Percentiles rank a stretch among this genome's conserved stretches.
Conservation (phyloP, 208 protist genomes). For the Porcisia hertigi region DNA sequence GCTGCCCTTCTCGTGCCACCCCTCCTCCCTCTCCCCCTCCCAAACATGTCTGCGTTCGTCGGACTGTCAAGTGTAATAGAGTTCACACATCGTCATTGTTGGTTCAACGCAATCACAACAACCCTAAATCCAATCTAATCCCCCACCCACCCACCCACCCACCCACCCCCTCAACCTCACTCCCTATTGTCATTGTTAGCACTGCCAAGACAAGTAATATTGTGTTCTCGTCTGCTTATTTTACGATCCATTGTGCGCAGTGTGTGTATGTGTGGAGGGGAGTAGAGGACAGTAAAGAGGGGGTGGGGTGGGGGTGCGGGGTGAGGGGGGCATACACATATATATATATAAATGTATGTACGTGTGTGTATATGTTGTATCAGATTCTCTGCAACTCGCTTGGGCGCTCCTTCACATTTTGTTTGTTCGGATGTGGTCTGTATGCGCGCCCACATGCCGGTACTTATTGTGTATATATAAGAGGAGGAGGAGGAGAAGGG, state of each 20-base stretch:
- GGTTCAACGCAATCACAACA: neutral
- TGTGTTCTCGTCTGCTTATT: neutral
- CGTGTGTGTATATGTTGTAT: too few species aligned
- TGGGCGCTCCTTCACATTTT: too few species aligned
- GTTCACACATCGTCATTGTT: neutral
- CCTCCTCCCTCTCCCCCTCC: neutral
- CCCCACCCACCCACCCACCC: neutral
- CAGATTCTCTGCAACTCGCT: too few species aligned
- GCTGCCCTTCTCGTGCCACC: neutral
- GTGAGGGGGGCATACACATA: too few species aligned
- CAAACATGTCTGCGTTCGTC: neutral
- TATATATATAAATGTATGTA: too few species aligned
- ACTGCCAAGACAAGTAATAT: neutral
- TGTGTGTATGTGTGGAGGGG: neutral
- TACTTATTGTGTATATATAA: too few species aligned
- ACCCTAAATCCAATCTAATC: neutral
- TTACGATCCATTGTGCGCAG: neutral
- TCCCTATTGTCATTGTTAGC: neutral
- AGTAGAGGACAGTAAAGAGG: neutral
- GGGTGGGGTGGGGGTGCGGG: neutral
- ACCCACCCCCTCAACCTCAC: neutral
- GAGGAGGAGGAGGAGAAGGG: too few species aligned
- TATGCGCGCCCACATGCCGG: too few species aligned
- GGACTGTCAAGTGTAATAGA: neutral
- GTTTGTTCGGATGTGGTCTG: too few species aligned